Evolutionary conservation across 345 rosid species (phyloP), one percentile per base, ranked within the genome.

Genomic region (Limnanthes douglasii): DNA sequence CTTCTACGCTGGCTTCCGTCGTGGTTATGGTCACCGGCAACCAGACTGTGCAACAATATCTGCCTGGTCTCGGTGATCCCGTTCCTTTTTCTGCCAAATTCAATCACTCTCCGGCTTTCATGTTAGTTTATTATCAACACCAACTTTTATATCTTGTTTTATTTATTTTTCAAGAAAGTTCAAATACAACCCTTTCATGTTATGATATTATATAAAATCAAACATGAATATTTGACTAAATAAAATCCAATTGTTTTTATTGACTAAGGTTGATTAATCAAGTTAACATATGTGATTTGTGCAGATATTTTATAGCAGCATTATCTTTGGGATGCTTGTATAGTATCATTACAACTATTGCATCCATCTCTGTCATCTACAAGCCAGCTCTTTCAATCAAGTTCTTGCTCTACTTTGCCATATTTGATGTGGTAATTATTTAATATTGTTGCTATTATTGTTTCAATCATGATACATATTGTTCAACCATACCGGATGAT

Each of bases 281-380:
- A n/a, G n/a, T n/a, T n/a, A n/a, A n/a, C n/a, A n/a, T n/a, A n/a
- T n/a, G n/a, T n/a, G 5, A 11, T 36, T 8, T 28, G 18, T 61
- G 57, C 78, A 82, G 97, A 63, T 82, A 65, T 51, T 71, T 73
- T 12, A 54, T 73, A 21, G 62, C 57, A 21, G 88, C 93, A 29
- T 34, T 78, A 16, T 60, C 75, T 8, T 77, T 75, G 11, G 61
- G 75, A 25, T 46, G 82, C 51, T 41, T 82, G 1, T 78, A 82
- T 50, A 63, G 77, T 31, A 49, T 86, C 25, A 28, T 78, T 20
- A 37, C 88, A 15, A 43, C 38, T 2, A 54, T 82, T 10, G 59
- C 67, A 27, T 78, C 88, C 12, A 26, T 86, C 6, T 58, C 60
- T 10, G 39, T 59, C 32, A 26, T 53, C 34, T 49, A 28, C 6